A percentile compares a stretch with the other conserved stretches of the same genome.
phyloP scores from a whole-genome alignment of 176 grass and related monocot species.

The Bolboschoenus planiculmis region DNA sequence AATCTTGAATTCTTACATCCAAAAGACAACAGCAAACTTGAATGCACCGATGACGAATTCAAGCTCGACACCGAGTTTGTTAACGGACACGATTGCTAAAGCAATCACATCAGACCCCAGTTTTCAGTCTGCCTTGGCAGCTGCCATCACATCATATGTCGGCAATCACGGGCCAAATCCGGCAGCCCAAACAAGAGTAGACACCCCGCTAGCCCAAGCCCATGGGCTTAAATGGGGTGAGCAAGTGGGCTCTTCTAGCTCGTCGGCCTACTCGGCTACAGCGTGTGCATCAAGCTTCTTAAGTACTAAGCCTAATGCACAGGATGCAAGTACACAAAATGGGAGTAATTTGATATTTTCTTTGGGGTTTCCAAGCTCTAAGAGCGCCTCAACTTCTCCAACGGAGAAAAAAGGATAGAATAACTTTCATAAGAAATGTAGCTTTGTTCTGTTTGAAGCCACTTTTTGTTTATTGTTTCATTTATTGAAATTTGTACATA shows the following conservation, averaged over 20 bases:
- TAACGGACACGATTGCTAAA: constrained; percentile 68
- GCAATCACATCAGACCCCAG: constrained; percentile 59
- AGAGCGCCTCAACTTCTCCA: constrained; percentile 41
- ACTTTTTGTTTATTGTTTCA: background rate
- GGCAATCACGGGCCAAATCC: constrained; percentile 29
- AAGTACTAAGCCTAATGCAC: background rate
- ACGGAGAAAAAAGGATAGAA: constrained; percentile 34
- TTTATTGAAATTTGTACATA: constrained; percentile 25
- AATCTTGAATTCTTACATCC: constrained; percentile 33
- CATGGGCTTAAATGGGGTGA: constrained; percentile 38
- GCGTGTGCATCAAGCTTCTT: constrained; percentile 34
- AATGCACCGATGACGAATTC: background rate
- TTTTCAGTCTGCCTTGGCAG: constrained; percentile 66
- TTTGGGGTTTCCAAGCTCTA: constrained; percentile 31
- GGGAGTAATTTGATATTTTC: constrained; percentile 36
- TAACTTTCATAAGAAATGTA: background rate
- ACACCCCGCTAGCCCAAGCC: background rate
- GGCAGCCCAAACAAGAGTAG: background rate
- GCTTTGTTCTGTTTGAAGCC: background rate
- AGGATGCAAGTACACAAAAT: constrained; percentile 24
- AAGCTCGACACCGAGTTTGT: background rate
- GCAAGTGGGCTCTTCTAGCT: constrained; percentile 31
- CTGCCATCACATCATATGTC: constrained; percentile 70
- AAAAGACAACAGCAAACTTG: constrained; percentile 2
- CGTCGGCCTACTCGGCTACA: background rate